Evolutionary conservation across 2,329 filamentous ascomycete species (phyloP).

Genomic region (Metarhizium guizhouense): DNA sequence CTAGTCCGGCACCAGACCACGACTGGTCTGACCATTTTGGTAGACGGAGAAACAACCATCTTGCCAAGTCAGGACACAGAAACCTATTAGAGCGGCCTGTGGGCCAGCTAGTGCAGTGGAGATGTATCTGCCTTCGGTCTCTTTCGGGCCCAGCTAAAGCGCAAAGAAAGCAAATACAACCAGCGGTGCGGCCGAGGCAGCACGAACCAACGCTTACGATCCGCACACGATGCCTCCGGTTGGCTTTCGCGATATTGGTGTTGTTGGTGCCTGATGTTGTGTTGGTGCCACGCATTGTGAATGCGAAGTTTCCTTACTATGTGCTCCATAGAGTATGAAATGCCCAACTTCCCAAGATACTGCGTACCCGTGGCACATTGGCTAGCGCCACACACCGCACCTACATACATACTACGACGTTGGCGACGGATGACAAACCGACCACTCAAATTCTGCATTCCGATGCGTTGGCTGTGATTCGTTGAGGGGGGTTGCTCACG

Average conservation of each 20-base stretch:
- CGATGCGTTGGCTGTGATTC: neutral
- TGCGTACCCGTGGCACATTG: neutral
- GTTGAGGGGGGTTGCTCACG: neutral
- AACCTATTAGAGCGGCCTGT: neutral
- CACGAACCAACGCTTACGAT: neutral
- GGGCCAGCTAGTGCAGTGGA: neutral
- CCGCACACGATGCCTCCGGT: neutral
- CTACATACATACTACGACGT: neutral
- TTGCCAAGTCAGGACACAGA: neutral
- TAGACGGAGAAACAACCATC: neutral
- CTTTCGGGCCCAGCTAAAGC: neutral
- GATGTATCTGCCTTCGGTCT: neutral
- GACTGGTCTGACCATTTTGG: neutral
- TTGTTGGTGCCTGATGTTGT: slow-evolving; percentile 4
- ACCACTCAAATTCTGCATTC: neutral
- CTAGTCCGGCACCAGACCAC: neutral
- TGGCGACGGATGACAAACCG: neutral
- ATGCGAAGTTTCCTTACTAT: neutral
- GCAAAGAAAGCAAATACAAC: neutral
- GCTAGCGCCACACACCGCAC: neutral
- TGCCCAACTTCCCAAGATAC: neutral
- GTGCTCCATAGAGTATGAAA: neutral
- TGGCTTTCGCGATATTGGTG: neutral
- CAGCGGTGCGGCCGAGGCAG: neutral
- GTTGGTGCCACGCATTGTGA: slow-evolving; percentile 1